Conservation (phyloP, 495 filamentous ascomycete genomes). For the Corynascus novoguineensis region DNA sequence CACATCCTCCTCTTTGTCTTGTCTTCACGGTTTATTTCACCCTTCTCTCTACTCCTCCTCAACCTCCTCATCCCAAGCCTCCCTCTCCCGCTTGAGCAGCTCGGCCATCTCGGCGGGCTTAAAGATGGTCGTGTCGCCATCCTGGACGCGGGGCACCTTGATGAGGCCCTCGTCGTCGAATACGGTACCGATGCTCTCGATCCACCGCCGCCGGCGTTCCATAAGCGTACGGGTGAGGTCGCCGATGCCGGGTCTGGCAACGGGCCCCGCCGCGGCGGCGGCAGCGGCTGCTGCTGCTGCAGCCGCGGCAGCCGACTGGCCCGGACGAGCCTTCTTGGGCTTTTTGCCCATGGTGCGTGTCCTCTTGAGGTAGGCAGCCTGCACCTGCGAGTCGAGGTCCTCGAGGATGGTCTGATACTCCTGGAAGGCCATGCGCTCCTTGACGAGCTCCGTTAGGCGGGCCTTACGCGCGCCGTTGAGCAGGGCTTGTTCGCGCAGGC, state of each 20-base stretch:
- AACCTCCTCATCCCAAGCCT: conserved; percentile 68
- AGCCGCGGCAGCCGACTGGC: conserved; percentile 58
- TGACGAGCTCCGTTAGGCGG: conserved; percentile 74
- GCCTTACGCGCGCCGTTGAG: conserved; percentile 86
- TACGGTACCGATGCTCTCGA: conserved; percentile 76
- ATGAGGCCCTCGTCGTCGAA: conserved; percentile 62
- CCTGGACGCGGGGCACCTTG: conserved; percentile 42
- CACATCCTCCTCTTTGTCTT: no score
- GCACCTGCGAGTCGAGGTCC: conserved; percentile 91
- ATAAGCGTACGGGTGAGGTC: conserved; percentile 84
- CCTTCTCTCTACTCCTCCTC: conserved; percentile 39
- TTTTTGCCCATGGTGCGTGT: conserved; percentile 92
- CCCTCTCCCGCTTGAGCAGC: conserved; percentile 61
- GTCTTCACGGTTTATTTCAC: no score
- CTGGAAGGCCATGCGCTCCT: conserved; percentile 88
- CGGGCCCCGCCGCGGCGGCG: conserved; percentile 39
- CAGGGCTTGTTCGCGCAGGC: conserved; percentile 73
- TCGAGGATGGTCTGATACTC: conserved; percentile 96
- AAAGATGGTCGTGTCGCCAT: conserved; percentile 56
- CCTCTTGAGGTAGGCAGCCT: conserved; percentile 90
- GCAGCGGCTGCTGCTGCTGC: conserved; percentile 48
- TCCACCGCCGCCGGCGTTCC: conserved; percentile 83
- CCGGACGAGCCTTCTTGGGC: conserved; percentile 80
- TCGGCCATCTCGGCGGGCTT: conserved; percentile 47
- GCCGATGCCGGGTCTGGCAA: conserved; percentile 77